A percentile compares a stretch with the other conserved stretches of the same genome.
phyloP scores from a whole-genome alignment of 2,329 filamentous ascomycete genomes.

The Golovinomyces cichoracearum region DNA sequence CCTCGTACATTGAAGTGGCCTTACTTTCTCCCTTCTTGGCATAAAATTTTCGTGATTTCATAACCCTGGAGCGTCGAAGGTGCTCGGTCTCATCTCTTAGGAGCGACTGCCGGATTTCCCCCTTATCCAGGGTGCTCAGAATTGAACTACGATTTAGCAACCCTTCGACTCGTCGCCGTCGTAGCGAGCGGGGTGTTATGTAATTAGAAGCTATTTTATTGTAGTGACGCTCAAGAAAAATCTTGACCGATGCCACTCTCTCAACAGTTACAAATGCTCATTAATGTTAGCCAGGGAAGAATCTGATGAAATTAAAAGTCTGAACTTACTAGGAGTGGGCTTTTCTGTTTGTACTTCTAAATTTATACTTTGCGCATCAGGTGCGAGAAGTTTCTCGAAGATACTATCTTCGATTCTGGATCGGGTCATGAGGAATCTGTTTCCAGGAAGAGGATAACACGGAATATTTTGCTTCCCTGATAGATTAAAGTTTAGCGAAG shows the following conservation, averaged over 20 bases:
- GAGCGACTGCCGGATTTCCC: slow-evolving; percentile 31
- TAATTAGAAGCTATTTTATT: slow-evolving; percentile 35
- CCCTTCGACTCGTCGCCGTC: slow-evolving; percentile 34
- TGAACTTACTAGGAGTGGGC: slow-evolving; percentile 2
- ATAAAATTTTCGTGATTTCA: slow-evolving; percentile 32
- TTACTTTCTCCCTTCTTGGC: slow-evolving; percentile 20
- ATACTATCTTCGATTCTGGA: slow-evolving; percentile 6
- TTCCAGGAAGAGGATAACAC: not conserved
- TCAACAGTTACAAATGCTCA: slow-evolving; percentile 36
- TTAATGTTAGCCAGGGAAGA: not conserved
- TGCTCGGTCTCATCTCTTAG: slow-evolving; percentile 42
- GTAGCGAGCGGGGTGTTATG: slow-evolving; percentile 31
- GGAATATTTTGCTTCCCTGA: not conserved
- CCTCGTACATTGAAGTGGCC: slow-evolving; percentile 43
- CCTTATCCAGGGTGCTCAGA: slow-evolving; percentile 22
- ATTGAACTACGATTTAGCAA: slow-evolving; percentile 28
- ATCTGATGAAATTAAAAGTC: not conserved
- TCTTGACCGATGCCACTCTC: slow-evolving; percentile 52
- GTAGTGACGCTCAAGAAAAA: slow-evolving; percentile 67
- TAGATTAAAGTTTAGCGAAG: not conserved
- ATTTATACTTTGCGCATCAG: slow-evolving; percentile 12
- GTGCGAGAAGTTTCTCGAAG: slow-evolving; percentile 9
- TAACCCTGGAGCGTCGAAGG: slow-evolving; percentile 42
- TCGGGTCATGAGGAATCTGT: not conserved
- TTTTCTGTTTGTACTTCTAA: slow-evolving; percentile 5